Evolutionary conservation across 2,329 filamentous ascomycete genomes (phyloP).

Genomic region (Fusarium anthophilum): DNA sequence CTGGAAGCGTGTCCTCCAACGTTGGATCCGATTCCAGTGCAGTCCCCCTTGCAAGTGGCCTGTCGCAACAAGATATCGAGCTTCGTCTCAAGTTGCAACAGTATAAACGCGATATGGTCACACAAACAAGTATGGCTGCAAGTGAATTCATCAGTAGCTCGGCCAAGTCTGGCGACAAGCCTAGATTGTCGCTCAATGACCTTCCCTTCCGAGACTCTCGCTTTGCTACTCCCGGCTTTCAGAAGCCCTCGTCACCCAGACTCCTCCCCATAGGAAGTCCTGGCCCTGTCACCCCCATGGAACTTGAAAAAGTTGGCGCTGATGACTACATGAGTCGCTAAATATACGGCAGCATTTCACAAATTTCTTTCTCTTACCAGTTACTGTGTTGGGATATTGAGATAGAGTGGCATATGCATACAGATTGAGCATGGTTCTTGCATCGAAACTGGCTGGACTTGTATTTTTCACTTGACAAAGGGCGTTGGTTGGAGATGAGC

Average conservation of each 20-base stretch:
- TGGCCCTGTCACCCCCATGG: constrained; percentile 70
- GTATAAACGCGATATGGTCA: constrained; percentile 70
- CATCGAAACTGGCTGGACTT: neutral
- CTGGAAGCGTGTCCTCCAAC: constrained; percentile 44
- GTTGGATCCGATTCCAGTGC: constrained; percentile 51
- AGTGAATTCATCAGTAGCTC: constrained; percentile 52
- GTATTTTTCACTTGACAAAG: constrained; percentile 9
- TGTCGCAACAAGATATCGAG: constrained; percentile 50
- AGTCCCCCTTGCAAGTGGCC: constrained; percentile 27
- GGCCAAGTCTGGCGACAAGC: constrained; percentile 37
- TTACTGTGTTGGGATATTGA: neutral
- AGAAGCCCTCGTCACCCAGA: constrained; percentile 60
- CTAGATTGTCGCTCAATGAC: constrained; percentile 47
- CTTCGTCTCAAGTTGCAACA: constrained; percentile 63
- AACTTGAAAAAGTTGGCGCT: constrained; percentile 55
- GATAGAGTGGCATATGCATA: neutral
- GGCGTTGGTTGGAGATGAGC: constrained; percentile 20
- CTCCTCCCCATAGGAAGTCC: constrained; percentile 65
- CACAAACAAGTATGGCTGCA: constrained; percentile 64
- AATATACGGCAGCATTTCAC: neutral
- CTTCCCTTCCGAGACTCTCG: constrained; percentile 51
- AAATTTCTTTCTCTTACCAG: neutral
- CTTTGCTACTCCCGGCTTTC: constrained; percentile 50
- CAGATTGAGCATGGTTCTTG: constrained; percentile 3
- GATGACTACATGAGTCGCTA: constrained; percentile 49